Percentiles rank a stretch among this genome's conserved stretches.
phyloP scores from a whole-genome alignment of 1,139 yeast genomes.

The Barnettozyma hawaiiensis region DNA sequence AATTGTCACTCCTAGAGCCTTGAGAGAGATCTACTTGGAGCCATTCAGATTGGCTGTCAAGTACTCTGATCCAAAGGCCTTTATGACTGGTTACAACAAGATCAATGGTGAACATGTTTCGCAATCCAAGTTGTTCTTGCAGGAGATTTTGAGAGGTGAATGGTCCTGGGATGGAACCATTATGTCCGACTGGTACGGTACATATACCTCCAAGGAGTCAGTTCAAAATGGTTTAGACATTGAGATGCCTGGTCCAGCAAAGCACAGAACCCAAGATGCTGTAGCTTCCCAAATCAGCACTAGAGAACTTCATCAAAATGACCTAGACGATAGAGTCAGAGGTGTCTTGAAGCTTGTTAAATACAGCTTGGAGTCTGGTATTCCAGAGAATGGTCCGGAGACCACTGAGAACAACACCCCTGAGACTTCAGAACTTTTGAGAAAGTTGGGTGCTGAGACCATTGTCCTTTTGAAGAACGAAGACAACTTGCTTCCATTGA shows the following conservation, averaged over 20 bases:
- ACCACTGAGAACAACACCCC: constrained; percentile 36
- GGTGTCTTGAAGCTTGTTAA: constrained; percentile 43
- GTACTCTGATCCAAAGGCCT: constrained; percentile 41
- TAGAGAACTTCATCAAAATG: constrained; percentile 27
- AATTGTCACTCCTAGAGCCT: constrained; percentile 49
- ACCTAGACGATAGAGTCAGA: constrained; percentile 39
- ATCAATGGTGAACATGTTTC: constrained; percentile 54
- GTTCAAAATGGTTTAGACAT: constrained; percentile 53
- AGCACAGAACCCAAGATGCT: constrained; percentile 38
- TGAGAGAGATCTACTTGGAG: constrained; percentile 53
- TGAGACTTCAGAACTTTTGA: constrained; percentile 39
- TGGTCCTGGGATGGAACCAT: constrained; percentile 52
- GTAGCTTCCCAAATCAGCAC: constrained; percentile 36
- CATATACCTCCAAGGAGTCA: constrained; percentile 43
- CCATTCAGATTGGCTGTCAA: constrained; percentile 58
- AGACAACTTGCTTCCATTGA: constrained; percentile 37
- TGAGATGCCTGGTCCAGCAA: constrained; percentile 61
- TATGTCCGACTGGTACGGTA: constrained; percentile 63
- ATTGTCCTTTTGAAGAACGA: constrained; percentile 52
- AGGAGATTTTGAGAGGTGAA: constrained; percentile 45
- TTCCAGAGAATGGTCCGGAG: constrained; percentile 32
- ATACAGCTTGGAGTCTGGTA: constrained; percentile 37
- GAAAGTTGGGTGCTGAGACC: constrained; percentile 46
- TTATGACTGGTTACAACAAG: constrained; percentile 59
- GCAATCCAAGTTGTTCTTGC: constrained; percentile 38